Base-by-base conservation (phyloP, 2,329 filamentous ascomycete genomes). In the Alternaria ventricosa region DNA sequence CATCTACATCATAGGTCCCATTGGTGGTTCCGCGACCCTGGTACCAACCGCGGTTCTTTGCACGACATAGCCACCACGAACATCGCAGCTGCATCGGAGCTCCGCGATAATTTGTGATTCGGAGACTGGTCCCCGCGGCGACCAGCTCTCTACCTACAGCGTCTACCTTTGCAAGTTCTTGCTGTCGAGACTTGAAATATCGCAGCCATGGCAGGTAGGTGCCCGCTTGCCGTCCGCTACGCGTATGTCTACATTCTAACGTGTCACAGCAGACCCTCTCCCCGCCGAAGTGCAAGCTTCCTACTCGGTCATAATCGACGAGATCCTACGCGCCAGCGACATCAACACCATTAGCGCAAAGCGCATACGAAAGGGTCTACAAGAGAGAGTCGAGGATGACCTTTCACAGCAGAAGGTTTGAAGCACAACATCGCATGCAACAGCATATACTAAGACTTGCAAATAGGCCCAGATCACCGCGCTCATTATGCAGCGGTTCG, bases 301-400 rank as follows among this genome's bases (percentile, higher is more conserved):
- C 56, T 88, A 88, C 76, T 82, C 84, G 47, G 80, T 80, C 71
- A 88, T 90, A 75, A 90, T 90, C 70, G 89, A 90, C 77, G 81
- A 82, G 30, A 90, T 90, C 70, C 82, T 90, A 55, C 83, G 83
- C 47, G 80, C 80, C 58, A 87, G 87, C 74, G 88, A 90, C 71
- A 81, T 90, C 28, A 87, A 87, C 67, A 89, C 87, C 57, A 86
- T 90, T 67, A 89, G 88, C 36, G 87, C 87, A 63, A 90, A 90
- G 80, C 84, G 84, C 70, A 89, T 90, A 77, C 86, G 88, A 68
- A 88, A 87, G 77, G 87, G 86, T 27, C 81, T 90, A 44, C 87
- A 90, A 74, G 87, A 87, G 71, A 81, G 81, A 64, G 84, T 90
- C 57, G 84, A 86, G 72, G 83, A 88, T 81, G 88, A 90, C 78